Conservation (phyloP, 2,329 filamentous ascomycete species). For the Cladorrhinum sp. region DNA sequence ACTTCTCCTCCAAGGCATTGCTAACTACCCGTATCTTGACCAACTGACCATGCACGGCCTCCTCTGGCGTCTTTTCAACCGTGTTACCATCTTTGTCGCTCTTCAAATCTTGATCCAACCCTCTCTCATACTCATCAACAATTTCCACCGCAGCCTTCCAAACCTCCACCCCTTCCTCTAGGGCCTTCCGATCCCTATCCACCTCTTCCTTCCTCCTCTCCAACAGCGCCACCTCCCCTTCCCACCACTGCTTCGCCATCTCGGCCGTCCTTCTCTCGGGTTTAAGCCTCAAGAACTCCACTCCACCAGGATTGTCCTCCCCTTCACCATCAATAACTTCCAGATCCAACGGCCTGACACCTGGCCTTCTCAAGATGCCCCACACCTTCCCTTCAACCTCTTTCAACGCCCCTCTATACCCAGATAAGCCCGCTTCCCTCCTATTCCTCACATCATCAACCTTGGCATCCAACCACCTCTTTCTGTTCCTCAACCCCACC, state of each 20-base stretch:
- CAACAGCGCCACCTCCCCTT: slow-evolving; percentile 57
- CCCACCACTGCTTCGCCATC: slow-evolving; percentile 71
- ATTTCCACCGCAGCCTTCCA: slow-evolving; percentile 62
- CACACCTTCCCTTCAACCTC: slow-evolving; percentile 63
- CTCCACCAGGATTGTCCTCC: slow-evolving; percentile 35
- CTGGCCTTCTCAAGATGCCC: slow-evolving; percentile 56
- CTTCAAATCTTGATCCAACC: slow-evolving; percentile 56
- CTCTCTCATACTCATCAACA: slow-evolving; percentile 63
- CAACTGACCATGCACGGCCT: slow-evolving; percentile 46
- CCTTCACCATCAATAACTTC: slow-evolving; percentile 37
- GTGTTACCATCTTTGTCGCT: slow-evolving; percentile 18
- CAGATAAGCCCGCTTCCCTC: slow-evolving; percentile 68
- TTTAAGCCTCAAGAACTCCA: slow-evolving; percentile 58
- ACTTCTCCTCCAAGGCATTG: slow-evolving; percentile 50
- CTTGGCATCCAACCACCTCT: slow-evolving; percentile 56
- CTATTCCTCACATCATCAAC: slow-evolving; percentile 62
- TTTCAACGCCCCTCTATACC: slow-evolving; percentile 64
- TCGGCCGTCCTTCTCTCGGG: slow-evolving; percentile 63
- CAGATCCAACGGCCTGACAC: slow-evolving; percentile 50
- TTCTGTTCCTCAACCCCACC: slow-evolving; percentile 56
- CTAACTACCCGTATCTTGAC: slow-evolving; percentile 56
- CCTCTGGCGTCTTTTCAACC: slow-evolving; percentile 31
- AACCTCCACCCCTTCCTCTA: slow-evolving; percentile 63
- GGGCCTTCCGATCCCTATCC: slow-evolving; percentile 59
- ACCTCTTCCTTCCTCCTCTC: slow-evolving; percentile 54